These are phyloP conservation scores for Umbelopsis vinacea DNA, from an alignment of 192 early-diverging fungal species.

Conservation along the genomic window DNA sequence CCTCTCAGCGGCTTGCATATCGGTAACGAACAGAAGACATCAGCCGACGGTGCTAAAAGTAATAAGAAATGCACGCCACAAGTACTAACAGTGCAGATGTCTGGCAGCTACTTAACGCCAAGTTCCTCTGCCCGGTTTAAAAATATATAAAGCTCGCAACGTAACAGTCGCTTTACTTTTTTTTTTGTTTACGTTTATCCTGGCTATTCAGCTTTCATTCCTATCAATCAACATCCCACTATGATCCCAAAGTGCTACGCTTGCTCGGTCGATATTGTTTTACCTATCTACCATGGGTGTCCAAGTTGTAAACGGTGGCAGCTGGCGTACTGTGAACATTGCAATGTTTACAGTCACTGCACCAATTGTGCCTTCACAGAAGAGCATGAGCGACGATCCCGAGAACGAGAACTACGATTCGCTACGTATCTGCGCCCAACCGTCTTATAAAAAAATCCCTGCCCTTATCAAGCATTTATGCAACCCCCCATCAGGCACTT, in stretches of 20 bases:
- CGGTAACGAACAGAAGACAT: neutral
- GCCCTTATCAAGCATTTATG: neutral
- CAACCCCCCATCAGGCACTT: too few species aligned
- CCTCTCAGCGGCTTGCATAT: constrained; percentile 3
- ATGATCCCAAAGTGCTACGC: constrained; percentile 13
- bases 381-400: constrained; percentile 22
- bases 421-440: neutral
- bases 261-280: constrained; percentile 5
- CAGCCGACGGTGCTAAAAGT: neutral
- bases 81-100: neutral
- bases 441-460: neutral
- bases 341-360: constrained; percentile 27
- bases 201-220: neutral
- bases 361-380: constrained; percentile 25
- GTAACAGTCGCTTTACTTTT: neutral
- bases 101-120: neutral
- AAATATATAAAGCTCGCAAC: neutral
- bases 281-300: constrained; percentile 8
- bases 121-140: neutral
- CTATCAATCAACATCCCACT: too few species aligned
- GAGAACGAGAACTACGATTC: constrained; percentile 24
- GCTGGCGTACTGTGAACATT: constrained; percentile 11
- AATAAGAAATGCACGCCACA: neutral
- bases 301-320: constrained; percentile 15
- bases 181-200: neutral